Conservation (phyloP, 2,329 filamentous ascomycete species). For the Ophiostoma triangulosporum region DNA sequence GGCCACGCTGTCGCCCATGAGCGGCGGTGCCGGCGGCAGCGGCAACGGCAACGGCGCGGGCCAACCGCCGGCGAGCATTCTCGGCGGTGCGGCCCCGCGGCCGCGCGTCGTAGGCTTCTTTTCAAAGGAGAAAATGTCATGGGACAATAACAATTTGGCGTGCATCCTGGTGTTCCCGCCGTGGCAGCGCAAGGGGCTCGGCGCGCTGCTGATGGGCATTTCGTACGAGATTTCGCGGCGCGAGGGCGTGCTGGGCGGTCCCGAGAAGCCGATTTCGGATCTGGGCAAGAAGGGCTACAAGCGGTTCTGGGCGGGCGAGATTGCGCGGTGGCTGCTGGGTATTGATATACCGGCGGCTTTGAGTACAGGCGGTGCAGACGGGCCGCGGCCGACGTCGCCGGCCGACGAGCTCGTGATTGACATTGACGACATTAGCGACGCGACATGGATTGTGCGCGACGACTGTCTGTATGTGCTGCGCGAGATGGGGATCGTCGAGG, state of each 20-base stretch:
- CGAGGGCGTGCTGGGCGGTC: conserved; percentile 75
- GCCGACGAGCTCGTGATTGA: conserved; percentile 40
- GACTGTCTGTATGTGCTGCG: conserved; percentile 69
- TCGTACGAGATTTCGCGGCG: conserved; percentile 83
- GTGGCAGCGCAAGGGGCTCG: conserved; percentile 83
- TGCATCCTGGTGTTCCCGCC: conserved; percentile 94
- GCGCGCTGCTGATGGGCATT: conserved; percentile 78
- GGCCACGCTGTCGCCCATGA: conserved; percentile 8
- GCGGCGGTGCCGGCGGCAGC: conserved; percentile 1
- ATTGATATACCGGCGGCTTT: conserved; percentile 19
- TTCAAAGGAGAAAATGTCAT: conserved; percentile 96
- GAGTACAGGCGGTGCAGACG: not conserved
- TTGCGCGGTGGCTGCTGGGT: conserved; percentile 53
- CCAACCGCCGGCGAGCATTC: not conserved
- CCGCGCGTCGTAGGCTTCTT: conserved; percentile 76
- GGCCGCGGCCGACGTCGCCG: not conserved
- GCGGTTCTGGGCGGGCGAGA: conserved; percentile 74
- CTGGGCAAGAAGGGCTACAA: conserved; percentile 72
- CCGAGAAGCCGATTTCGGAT: conserved; percentile 85
- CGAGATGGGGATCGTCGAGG: conserved; percentile 61
- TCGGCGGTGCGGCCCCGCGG: conserved; percentile 6
- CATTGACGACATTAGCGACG: conserved; percentile 57
- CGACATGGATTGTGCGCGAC: conserved; percentile 73
- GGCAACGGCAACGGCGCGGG: not conserved
- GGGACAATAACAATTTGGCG: conserved; percentile 96